Evolutionary conservation across 305 asterid species (phyloP).

Genomic region (Fraxinus baroniana): DNA sequence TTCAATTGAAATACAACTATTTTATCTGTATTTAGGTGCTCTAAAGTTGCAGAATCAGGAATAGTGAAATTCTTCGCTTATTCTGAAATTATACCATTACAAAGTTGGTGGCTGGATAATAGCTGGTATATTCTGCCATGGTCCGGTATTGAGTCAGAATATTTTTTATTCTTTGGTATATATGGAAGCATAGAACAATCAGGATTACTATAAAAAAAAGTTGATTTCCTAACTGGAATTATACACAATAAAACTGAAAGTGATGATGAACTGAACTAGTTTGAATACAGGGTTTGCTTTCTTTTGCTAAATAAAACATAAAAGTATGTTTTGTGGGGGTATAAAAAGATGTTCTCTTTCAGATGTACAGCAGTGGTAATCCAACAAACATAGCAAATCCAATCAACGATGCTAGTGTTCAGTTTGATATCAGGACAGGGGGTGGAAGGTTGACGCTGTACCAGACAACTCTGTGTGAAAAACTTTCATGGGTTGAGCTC

Average conservation of each 20-base stretch:
- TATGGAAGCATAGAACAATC: neutral
- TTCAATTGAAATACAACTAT: neutral
- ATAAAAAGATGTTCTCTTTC: constrained; percentile 30
- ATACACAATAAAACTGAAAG: neutral
- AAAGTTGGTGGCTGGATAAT: neutral
- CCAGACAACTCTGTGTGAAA: constrained; percentile 90
- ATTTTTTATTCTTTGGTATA: neutral
- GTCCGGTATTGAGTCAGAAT: neutral
- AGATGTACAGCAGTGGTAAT: constrained; percentile 99
- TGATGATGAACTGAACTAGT: neutral
- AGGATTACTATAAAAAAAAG: neutral
- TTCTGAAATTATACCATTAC: neutral
- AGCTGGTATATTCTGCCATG: neutral
- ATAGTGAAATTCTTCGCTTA: neutral
- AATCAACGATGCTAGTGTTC: constrained; percentile 82
- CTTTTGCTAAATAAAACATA: neutral
- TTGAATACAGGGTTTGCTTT: neutral
- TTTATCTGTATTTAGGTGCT: neutral
- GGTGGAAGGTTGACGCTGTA: constrained; percentile 82
- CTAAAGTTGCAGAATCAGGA: neutral
- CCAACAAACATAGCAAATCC: constrained; percentile 99
- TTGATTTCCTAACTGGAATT: neutral
- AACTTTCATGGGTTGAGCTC: constrained; percentile 67
- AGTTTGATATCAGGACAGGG: constrained; percentile 72
- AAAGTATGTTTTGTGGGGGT: constrained; percentile 1